Conservation (phyloP, 1,284 basidiomycete genomes). For the Veloboletus limbatus region DNA sequence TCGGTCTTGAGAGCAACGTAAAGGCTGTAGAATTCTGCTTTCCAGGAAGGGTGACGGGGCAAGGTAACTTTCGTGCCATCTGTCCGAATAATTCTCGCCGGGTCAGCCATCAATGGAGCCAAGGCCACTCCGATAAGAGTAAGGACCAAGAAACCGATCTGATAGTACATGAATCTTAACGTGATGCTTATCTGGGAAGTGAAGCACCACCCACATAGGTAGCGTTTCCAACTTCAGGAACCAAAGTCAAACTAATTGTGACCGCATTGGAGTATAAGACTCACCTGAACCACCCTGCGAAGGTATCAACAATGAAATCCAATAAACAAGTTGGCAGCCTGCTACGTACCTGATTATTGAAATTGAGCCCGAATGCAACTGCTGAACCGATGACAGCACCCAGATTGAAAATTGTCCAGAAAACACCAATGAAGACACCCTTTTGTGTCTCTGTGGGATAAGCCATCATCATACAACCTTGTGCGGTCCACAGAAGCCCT, state of each 20-base stretch:
- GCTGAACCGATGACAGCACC: conserved; percentile 69
- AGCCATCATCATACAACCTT: conserved; percentile 80
- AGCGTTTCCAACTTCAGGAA: conserved; percentile 47
- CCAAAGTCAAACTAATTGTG: conserved; percentile 7
- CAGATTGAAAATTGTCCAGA: conserved; percentile 77
- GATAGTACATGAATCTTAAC: background rate
- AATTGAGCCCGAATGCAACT: conserved; percentile 61
- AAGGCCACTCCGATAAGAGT: conserved; percentile 63
- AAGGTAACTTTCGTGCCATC: conserved; percentile 68
- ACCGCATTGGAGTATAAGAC: conserved; percentile 1
- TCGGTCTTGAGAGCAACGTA: conserved; percentile 54
- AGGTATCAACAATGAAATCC: background rate
- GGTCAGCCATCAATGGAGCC: conserved; percentile 67
- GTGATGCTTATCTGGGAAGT: background rate
- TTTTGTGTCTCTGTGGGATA: conserved; percentile 80
- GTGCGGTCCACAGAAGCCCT: conserved; percentile 82
- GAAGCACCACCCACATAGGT: conserved; percentile 51
- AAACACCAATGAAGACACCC: conserved; percentile 73
- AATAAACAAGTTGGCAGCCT: background rate
- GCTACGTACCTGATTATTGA: conserved; percentile 42
- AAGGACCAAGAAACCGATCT: conserved; percentile 74
- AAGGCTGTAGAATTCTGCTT: conserved; percentile 50
- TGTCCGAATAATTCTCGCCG: conserved; percentile 63
- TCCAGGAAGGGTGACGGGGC: conserved; percentile 69
- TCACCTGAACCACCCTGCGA: conserved; percentile 26